Evolutionary conservation across 352 stramenopile species (phyloP), one percentile per base, ranked within the genome.

Genomic region (Albugo laibachii): DNA sequence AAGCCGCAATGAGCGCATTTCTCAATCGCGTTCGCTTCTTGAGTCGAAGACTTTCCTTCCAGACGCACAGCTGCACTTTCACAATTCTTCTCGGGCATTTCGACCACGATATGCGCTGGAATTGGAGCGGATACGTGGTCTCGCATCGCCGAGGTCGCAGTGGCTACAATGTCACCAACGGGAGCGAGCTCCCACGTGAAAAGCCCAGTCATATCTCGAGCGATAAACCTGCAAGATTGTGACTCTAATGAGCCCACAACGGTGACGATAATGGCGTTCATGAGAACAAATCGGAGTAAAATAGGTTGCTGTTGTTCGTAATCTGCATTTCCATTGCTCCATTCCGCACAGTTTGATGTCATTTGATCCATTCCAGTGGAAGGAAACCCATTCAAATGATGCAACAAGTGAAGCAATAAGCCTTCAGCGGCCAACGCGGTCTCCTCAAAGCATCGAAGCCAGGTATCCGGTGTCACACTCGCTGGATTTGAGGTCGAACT

Each of bases 241-340:
- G 78, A 83, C 47, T 87, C 77, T 11, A 87, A 48, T 38, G 75
- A 87, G 12, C 78, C 78, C 5, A 92, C 66, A 20, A 92, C 73
- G 11, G 65, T 88, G 34, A 92, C 75, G 11, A 92, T 66, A 47
- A 92, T 83, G 19, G 75, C 83, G 47, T 88, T 72, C 75, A 92
- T 87, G 42, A 85, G 88, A 24, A 92, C 74, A 58, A 92, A 92
- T 46, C 73, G 86, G n/a, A 88, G 54, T 1, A 66, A 63, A 0
- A 59, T 56, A 19, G 62, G 58, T 6, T 48, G 15, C 39, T 14
- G 5, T 2, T 19, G n/a, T 55, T 58, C 53, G 21, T 53, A 46
- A 1, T 51, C 36, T 39, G 56, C 52, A 31, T 82, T 65, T 12
- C 53, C 48, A 19, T 84, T 66, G 11, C 57, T 60, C 13, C 87